Evolutionary conservation across 306 rosid genomes (phyloP), one percentile per base, ranked within the genome.

Genomic region (peach (Prunus persica)): DNA sequence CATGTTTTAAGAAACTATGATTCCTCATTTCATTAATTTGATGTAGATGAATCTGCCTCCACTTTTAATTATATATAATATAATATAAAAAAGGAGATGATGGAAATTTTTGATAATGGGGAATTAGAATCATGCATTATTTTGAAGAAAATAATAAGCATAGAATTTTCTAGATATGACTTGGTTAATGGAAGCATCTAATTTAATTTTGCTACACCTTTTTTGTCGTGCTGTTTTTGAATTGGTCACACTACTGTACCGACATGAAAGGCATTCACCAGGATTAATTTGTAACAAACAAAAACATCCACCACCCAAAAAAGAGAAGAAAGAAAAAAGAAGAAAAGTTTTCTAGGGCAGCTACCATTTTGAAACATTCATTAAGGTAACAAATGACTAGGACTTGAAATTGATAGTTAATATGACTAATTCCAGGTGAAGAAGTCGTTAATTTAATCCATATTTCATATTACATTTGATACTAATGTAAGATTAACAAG

Each of bases 131-230:
- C 43, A 18, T 16, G 25, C 51, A 20, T 49, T 3, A 15, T 32
- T 61, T 61, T 11, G 69, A 41, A 50, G 27, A 18, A 20, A 27
- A 66, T 3, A 67, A 1, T 15, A 19, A 19, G 74, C 47, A 51
- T 8, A 20, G 32, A 55, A 55, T 34, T 71, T 71, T 9, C 20
- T 2, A 14, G 46, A 57, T 67, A n/a, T 58, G 71, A 49, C 66
- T 32, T 78, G 19, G 15, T 24, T 20, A 52, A 25, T 69, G 71
- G 54, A 52, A 63, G 80, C 72, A 69, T 56, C 66, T 3, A 67
- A 34, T 22, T 27, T 62, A 12, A 43, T 67, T 18, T 60, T 80
- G 28, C 22, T 43, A 54, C 63, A 57, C 15, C 43, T 38, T 5
- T 22, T 70, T 15, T 63, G 50, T 15, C 49, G 19, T 22, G 10